A percentile compares a stretch with the other conserved stretches of the same genome.
Conservation (phyloP, 2,329 filamentous ascomycete species). For the Xylariaceae sp. region DNA sequence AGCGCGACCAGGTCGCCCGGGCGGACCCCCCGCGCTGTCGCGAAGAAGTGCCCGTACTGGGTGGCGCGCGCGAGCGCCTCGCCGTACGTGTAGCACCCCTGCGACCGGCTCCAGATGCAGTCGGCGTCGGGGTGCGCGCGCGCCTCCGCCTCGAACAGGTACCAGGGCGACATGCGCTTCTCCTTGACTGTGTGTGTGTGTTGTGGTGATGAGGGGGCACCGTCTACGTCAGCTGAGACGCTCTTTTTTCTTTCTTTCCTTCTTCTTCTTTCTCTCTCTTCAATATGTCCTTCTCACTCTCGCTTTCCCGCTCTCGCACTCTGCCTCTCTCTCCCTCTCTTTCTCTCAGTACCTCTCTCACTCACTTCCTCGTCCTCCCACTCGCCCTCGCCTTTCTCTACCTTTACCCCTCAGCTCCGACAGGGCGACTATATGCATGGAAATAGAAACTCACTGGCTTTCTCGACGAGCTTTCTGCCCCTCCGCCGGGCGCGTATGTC, state of each 20-base stretch:
- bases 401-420: no score
- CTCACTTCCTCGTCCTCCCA: no score
- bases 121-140: constrained; percentile 42
- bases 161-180: constrained; percentile 54
- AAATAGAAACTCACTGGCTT: constrained; percentile 36
- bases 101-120: constrained; percentile 60
- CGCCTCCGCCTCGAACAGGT: constrained; percentile 53
- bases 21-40: constrained; percentile 48
- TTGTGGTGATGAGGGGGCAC: no score
- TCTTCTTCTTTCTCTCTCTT: no score
- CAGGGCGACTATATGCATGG: no score
- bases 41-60: constrained; percentile 56
- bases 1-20: constrained; percentile 56
- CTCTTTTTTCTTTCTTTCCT: no score
- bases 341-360: no score
- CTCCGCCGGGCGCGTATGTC: constrained; percentile 35
- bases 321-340: no score
- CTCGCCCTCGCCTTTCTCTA: no score
- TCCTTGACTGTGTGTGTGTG: constrained; percentile 33
- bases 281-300: no score
- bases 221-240: no score
- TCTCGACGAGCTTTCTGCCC: constrained; percentile 35
- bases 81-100: constrained; percentile 52
- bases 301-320: no score
- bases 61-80: constrained; percentile 48